Evolutionary conservation across 495 filamentous ascomycete genomes (phyloP).

Genomic region (Aspergillus mulundensis): DNA sequence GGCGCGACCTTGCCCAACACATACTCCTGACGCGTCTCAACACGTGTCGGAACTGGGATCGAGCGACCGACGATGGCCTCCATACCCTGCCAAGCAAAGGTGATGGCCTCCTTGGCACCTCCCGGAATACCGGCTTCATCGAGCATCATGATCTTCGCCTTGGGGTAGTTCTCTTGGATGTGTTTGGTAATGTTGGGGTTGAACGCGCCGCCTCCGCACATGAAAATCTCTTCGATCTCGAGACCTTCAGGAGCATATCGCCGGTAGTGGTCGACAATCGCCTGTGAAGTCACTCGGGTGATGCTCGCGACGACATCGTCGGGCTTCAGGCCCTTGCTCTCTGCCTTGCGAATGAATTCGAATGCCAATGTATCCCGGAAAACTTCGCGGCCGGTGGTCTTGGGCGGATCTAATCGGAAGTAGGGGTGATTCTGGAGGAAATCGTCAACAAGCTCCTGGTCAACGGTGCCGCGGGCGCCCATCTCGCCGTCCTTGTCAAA

Average conservation of each 20-base stretch:
- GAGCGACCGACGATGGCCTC: constrained; percentile 49
- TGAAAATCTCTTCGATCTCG: constrained; percentile 52
- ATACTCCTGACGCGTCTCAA: constrained; percentile 44
- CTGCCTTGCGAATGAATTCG: constrained; percentile 43
- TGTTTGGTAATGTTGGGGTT: constrained; percentile 53
- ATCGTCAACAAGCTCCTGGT: constrained; percentile 50
- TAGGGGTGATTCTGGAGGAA: constrained; percentile 45
- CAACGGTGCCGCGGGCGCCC: constrained; percentile 48
- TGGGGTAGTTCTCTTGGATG: constrained; percentile 46
- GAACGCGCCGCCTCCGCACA: constrained; percentile 55
- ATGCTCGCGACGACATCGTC: constrained; percentile 53
- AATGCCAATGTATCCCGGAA: constrained; percentile 52
- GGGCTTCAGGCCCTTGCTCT: constrained; percentile 36
- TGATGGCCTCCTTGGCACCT: constrained; percentile 56
- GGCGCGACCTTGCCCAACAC: constrained; percentile 52
- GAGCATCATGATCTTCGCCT: constrained; percentile 48
- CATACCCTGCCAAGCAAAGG: constrained; percentile 54
- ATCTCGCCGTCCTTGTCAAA: constrained; percentile 47
- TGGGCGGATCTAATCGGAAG: constrained; percentile 47
- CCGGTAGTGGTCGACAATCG: constrained; percentile 53
- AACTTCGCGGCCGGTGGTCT: constrained; percentile 56
- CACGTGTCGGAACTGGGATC: constrained; percentile 49
- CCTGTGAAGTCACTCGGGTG: constrained; percentile 53
- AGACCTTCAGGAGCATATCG: constrained; percentile 40
- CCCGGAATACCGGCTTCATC: constrained; percentile 52